These are phyloP conservation scores for Dictyostelium purpureum DNA, from an alignment of 78 protist species.

Conservation along the genomic window DNA sequence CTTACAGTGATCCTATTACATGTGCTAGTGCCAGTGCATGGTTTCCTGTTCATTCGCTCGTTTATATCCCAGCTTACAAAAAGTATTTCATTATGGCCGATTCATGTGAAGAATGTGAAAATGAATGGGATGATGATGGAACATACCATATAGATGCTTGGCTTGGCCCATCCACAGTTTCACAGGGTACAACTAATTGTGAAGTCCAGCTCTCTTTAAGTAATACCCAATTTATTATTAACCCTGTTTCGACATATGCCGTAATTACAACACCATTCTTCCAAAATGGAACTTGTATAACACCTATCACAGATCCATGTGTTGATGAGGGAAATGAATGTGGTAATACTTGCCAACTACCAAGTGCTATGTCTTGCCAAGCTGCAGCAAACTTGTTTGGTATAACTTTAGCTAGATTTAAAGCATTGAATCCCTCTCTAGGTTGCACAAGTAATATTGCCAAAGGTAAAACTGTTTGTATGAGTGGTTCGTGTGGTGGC, in stretches of 20 bases:
- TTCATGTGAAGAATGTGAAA: constrained; percentile 11
- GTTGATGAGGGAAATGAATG: constrained; percentile 15
- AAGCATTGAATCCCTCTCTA: neutral
- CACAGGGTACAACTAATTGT: neutral
- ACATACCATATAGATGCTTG: neutral
- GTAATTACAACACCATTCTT: neutral
- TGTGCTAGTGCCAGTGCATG: neutral
- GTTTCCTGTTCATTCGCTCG: neutral
- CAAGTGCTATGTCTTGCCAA: neutral
- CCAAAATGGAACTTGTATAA: neutral
- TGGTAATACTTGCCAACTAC: neutral
- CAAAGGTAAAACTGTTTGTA: neutral
- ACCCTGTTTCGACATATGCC: neutral
- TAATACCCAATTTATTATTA: neutral
- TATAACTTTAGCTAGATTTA: neutral
- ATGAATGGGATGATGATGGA: neutral
- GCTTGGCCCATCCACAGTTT: constrained; percentile 1
- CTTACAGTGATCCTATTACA: neutral
- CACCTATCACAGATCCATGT: neutral
- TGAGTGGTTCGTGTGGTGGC: constrained; percentile 15
- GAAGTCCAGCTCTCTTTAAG: neutral
- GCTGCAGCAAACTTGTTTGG: neutral
- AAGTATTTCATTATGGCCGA: constrained; percentile 9
- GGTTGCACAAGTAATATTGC: neutral
- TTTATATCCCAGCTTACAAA: neutral